Base-by-base conservation (phyloP, 2,329 filamentous ascomycete species). In the Penicillium crustosum region DNA sequence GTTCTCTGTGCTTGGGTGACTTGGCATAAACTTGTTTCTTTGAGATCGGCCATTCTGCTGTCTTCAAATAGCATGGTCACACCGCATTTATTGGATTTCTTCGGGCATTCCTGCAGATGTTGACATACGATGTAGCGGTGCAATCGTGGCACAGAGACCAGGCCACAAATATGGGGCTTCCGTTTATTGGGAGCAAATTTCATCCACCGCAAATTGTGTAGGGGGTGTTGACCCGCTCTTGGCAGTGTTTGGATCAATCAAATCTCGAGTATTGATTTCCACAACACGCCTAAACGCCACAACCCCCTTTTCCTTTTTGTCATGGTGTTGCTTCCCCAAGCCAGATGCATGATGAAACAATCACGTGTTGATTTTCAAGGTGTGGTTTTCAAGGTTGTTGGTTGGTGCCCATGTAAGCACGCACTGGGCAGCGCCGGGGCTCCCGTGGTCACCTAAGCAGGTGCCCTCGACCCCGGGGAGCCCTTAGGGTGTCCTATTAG, bases 221-320 rank as follows among this genome's bases (percentile, higher is more conserved):
- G 44, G 44, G 43, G 52, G 51, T 17, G 21, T 36, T 42, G 52
- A 41, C 45, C 52, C 52, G 36, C 52, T 55, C 52, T 55, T 55
- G 52, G 52, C 52, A 27, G 4, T 49, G 3, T 25, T 41, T 21
- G 3, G 29, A 8, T 55, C 52, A 54, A 54, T 54, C 43, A 55
- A 35, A 15, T 23, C 25, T 39, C 36, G 35, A 47, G 33, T n/a
- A 49, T 17, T 12, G 41, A 47, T 23, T 38, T 41, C 19, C 43
- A 31, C 17, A 29, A 27, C 23, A 49, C 15, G 25, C 12, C n/a
- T 19, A 19, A 19, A 25, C 52, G 44, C 52, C 44, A 41, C 35
- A 33, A 35, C 7, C 50, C 43, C 52, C 36, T 55, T 49, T 55
- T 41, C 31, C 13, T 33, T 23, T 15, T 23, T 53, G 12, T 21